A percentile compares a stretch with the other conserved stretches of the same genome.
Conservation (phyloP, 306 rosid genomes). For the Comarum palustre region DNA sequence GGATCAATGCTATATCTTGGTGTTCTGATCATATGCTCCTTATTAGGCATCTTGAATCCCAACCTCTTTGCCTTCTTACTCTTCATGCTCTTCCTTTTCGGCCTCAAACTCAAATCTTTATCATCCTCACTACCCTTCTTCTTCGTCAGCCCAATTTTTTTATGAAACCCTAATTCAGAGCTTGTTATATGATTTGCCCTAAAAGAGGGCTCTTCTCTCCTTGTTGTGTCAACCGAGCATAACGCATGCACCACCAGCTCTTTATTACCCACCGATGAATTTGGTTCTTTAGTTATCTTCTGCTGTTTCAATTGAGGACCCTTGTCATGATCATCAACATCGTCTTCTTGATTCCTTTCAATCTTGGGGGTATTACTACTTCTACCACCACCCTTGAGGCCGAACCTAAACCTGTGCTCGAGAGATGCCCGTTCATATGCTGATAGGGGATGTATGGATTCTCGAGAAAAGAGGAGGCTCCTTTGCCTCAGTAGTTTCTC, state of each 20-base stretch:
- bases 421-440: too few species aligned
- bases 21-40: not conserved
- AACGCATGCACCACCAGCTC: not conserved
- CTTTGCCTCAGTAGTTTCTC: not conserved
- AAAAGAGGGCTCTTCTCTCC: not conserved
- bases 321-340: not conserved
- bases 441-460: too few species aligned
- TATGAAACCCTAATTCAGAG: not conserved
- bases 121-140: not conserved
- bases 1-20: not conserved
- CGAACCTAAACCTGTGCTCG: too few species aligned
- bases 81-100: not conserved
- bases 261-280: not conserved
- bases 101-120: not conserved
- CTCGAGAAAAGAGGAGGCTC: too few species aligned
- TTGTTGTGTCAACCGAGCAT: not conserved
- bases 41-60: not conserved
- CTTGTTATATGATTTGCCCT: not conserved
- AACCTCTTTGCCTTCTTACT: not conserved
- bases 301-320: not conserved
- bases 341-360: not conserved
- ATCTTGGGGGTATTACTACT: too few species aligned
- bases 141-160: not conserved
- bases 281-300: not conserved
- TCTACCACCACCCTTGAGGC: too few species aligned